Base-by-base conservation (phyloP, 2,329 filamentous ascomycete genomes). In the Pseudocercospora cruenta region DNA sequence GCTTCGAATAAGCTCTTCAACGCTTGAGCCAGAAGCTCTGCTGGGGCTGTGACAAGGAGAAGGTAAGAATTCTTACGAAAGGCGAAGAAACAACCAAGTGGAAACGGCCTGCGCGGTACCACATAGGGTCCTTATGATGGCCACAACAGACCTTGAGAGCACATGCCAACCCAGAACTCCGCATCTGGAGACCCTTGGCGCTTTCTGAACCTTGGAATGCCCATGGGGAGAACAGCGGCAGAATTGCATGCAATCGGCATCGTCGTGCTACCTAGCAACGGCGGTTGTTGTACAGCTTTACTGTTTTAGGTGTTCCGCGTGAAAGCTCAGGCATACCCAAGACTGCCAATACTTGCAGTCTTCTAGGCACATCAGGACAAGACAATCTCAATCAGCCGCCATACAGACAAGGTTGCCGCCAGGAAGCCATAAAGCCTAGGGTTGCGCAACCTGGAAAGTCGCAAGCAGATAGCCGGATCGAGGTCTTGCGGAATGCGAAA, bases 21-120 rank as follows among this genome's bases (percentile, higher is more conserved):
- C 5, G 53, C 47, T 26, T 51, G 21, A 51, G 47, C 47, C 47
- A 51, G 19, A 51, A 51, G 47, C 47, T 51, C 47, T 51, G 47
- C 53, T 55, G 7, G 53, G 53, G 53, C 26, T 19, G 16, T 21
- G 12, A 62, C 26, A 39, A 39, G 61, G 58, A 51, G 31, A 22
- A 49, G 49, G 36, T 45, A 57, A 65, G 63, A 51, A 62, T 12
- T 51, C 28, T 61, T 36, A 24, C 49, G 33, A 58, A 21, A 53
- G 22, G 26, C 63, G 54, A 64, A 60, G 57, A 21, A 51, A 47
- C 26, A 64, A 60, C 16, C 26, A 59, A 64, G 45, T 58, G n/a
- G 39, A 43, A 26, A 62, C 59, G 26, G 39, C 14, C 14, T 39
- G 36, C 36, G 36, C 53, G 49, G 9, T 55, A 43, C 28, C 47